These are phyloP conservation scores for Candida ipomoeae DNA, from an alignment of 805 yeast species.

Conservation along the genomic window DNA sequence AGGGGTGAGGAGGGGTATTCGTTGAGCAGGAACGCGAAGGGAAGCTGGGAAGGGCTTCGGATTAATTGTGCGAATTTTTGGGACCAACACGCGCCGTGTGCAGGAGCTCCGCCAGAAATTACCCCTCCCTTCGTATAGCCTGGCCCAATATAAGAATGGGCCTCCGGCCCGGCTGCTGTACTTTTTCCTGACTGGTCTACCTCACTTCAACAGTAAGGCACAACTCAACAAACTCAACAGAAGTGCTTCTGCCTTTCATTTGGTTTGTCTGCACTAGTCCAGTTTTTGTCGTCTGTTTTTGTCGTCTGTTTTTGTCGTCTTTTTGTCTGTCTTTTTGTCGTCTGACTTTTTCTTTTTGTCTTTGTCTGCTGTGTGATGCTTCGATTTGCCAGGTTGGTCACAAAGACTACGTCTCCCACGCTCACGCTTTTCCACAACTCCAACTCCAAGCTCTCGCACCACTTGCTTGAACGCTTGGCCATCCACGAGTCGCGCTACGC, in stretches of 20 bases:
- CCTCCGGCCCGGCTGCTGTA: not conserved
- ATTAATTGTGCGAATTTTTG: constrained; percentile 9
- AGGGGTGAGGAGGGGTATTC: constrained; percentile 13
- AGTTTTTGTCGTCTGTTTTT: too few relatives aligned
- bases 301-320: too few relatives aligned
- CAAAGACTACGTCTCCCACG: constrained; percentile 15
- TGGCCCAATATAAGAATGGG: not conserved
- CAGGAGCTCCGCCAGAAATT: constrained; percentile 11
- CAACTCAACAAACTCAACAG: not conserved
- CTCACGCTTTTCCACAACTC: constrained; percentile 31
- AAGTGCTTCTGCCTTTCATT: too few relatives aligned
- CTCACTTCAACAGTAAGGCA: not conserved
- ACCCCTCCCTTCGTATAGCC: constrained; percentile 16
- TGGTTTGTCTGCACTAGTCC: too few relatives aligned
- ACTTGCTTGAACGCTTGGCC: constrained; percentile 24
- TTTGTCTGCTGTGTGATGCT: constrained; percentile 8
- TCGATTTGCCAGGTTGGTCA: constrained; percentile 15
- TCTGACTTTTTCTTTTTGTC: too few relatives aligned
- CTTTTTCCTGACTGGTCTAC: too few relatives aligned
- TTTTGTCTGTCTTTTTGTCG: not conserved
- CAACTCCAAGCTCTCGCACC: constrained; percentile 22
- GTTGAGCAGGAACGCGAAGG: not conserved
- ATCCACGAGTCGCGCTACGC: constrained; percentile 18
- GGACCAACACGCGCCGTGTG: constrained; percentile 6
- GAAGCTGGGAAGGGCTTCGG: constrained; percentile 4